Evolutionary conservation across 306 rosid genomes (phyloP).

Genomic region (Fragaria nilgerrensis): DNA sequence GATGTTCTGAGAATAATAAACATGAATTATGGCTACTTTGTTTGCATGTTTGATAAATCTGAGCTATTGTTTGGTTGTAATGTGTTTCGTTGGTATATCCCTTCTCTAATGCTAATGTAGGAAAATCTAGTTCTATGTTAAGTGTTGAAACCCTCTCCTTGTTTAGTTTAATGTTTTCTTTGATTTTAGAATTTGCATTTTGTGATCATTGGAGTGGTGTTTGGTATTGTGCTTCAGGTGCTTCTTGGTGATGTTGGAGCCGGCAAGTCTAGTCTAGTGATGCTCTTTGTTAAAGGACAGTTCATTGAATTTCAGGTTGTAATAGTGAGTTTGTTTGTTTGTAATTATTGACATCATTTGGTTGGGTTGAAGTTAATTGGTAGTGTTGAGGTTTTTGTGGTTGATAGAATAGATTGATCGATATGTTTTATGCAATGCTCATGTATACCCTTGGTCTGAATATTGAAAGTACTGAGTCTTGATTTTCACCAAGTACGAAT

Average conservation of each 20-base stretch:
- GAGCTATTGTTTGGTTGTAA: not conserved
- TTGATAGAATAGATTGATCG: no score
- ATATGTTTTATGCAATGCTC: no score
- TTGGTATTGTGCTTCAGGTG: slow-evolving; percentile 37
- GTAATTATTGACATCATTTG: no score
- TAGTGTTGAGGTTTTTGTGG: no score
- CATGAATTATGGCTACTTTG: no score
- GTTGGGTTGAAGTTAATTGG: no score
- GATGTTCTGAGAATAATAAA: no score
- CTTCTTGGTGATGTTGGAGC: slow-evolving; percentile 73
- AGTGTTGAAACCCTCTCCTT: not conserved
- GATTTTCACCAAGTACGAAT: no score
- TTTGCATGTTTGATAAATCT: no score
- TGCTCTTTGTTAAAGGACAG: slow-evolving; percentile 63
- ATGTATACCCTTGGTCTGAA: no score
- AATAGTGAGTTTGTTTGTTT: no score
- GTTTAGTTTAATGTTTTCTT: not conserved
- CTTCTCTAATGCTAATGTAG: not conserved
- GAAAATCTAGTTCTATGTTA: not conserved
- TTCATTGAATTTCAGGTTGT: slow-evolving; percentile 56
- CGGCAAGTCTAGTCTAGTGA: slow-evolving; percentile 58
- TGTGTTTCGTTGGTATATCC: not conserved
- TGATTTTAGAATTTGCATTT: not conserved
- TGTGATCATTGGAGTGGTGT: not conserved
- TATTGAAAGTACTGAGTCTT: no score